A percentile compares a stretch with the other conserved stretches of the same genome.
These are phyloP conservation scores for Ophiocordyceps camponoti-leonardi DNA, from an alignment of 2,329 filamentous ascomycete species.

Conservation along the genomic window DNA sequence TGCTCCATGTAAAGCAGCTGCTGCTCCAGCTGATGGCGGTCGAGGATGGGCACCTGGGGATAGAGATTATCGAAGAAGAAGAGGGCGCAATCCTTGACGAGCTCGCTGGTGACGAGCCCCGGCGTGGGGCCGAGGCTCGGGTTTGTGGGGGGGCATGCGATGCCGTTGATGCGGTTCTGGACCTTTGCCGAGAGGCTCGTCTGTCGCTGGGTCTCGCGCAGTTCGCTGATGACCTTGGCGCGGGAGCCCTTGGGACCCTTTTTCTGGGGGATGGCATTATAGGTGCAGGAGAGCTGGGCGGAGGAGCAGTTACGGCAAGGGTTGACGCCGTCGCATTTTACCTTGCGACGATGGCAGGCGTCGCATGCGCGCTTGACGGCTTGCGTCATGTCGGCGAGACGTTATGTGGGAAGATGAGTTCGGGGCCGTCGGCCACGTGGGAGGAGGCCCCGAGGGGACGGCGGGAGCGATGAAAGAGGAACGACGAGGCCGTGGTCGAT, in stretches of 20 bases:
- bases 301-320: conserved; percentile 56
- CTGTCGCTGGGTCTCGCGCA: conserved; percentile 51
- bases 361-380: conserved; percentile 50
- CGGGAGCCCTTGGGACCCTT: conserved; percentile 60
- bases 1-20: conserved; percentile 43
- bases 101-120: conserved; percentile 41
- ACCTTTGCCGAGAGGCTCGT: conserved; percentile 45
- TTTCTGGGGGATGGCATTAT: conserved; percentile 59
- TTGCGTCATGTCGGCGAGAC: conserved; percentile 23
- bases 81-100: conserved; percentile 47
- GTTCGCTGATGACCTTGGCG: conserved; percentile 59
- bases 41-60: conserved; percentile 43
- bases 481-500: conserved; percentile 1
- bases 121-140: conserved; percentile 35
- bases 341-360: conserved; percentile 57
- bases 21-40: conserved; percentile 38
- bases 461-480: neutral
- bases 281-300: conserved; percentile 51
- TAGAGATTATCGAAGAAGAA: conserved; percentile 57
- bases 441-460: neutral
- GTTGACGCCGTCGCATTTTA: conserved; percentile 55
- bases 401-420: neutral
- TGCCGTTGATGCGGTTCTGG: conserved; percentile 40
- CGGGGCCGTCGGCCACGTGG: neutral
- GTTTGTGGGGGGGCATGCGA: conserved; percentile 28